Evolutionary conservation across 225 moss, liverwort and hornwort genomes (phyloP).

Genomic region (Ulota crispa): DNA sequence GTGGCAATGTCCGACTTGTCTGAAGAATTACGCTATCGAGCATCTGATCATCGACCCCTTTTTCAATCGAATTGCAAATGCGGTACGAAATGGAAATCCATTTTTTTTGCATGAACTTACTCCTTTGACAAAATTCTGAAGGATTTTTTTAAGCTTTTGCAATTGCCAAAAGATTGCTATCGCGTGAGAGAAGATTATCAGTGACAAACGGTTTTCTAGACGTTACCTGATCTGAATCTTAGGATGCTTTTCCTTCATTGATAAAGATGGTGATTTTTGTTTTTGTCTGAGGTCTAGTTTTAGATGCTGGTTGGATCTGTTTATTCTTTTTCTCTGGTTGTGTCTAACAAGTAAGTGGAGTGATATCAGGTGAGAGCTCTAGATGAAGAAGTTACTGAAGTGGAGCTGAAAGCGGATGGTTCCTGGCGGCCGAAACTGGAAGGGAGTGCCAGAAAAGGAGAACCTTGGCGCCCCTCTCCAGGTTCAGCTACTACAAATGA

Average conservation of each 20-base stretch:
- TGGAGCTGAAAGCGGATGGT: conserved; percentile 66
- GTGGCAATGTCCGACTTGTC: conserved; percentile 99
- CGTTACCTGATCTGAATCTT: too few species aligned
- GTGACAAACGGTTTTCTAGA: too few species aligned
- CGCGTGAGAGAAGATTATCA: too few species aligned
- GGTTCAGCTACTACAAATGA: conserved; percentile 44
- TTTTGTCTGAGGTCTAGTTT: not conserved
- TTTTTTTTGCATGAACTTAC: conserved; percentile 7
- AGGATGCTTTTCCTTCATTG: too few species aligned
- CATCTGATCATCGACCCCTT: conserved; percentile 90
- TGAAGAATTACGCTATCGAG: conserved; percentile 79
- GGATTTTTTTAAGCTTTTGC: not conserved
- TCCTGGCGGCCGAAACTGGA: conserved; percentile 63
- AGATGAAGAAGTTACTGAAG: conserved; percentile 63
- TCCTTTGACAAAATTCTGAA: not conserved
- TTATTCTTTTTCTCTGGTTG: not conserved
- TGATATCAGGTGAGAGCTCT: conserved; percentile 44
- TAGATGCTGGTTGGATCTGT: not conserved
- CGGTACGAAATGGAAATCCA: conserved; percentile 47
- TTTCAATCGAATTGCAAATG: conserved; percentile 74
- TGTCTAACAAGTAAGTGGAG: not conserved
- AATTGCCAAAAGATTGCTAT: too few species aligned
- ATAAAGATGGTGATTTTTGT: too few species aligned
- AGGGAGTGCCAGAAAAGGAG: conserved; percentile 50
- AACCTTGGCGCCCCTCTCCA: conserved; percentile 84